phyloP scores from a whole-genome alignment of 1,139 yeast species.

The Suhomyces maxii region DNA sequence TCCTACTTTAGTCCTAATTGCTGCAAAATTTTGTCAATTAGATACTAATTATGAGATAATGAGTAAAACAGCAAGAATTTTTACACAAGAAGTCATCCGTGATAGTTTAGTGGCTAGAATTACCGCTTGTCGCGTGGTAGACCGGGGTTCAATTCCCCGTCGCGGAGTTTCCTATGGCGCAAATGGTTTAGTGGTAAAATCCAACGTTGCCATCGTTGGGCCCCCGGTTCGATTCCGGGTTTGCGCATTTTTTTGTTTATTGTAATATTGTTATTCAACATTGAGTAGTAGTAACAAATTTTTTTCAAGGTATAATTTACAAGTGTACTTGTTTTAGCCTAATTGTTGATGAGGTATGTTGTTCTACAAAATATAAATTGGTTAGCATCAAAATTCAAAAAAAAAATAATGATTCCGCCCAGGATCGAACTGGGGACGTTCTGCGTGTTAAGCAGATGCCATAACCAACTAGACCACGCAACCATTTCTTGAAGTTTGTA shows the following conservation, averaged over 20 bases:
- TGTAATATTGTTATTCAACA: no score
- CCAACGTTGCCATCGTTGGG: constrained; percentile 8
- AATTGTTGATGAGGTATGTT: no score
- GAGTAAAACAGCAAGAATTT: background rate
- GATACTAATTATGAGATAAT: background rate
- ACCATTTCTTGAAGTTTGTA: constrained; percentile 27
- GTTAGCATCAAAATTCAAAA: background rate
- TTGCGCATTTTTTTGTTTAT: background rate
- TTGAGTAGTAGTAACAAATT: no score
- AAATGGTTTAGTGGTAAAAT: constrained; percentile 10
- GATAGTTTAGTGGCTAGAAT: constrained; percentile 50
- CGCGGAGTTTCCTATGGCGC: constrained; percentile 44
- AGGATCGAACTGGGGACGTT: constrained; percentile 99
- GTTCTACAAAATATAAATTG: background rate
- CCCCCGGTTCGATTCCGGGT: constrained; percentile 7
- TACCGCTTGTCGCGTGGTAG: constrained; percentile 58
- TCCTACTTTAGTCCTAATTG: no score
- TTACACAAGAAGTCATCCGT: constrained; percentile 22
- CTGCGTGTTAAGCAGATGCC: constrained; percentile 99
- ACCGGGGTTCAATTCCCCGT: constrained; percentile 74
- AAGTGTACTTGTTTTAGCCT: no score
- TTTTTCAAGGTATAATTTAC: no score
- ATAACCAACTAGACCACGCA: constrained; percentile 96
- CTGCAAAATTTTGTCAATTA: background rate
- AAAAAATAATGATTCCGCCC: constrained; percentile 73